Evolutionary conservation across 2,329 filamentous ascomycete genomes (phyloP), one percentile per base, ranked within the genome.

Genomic region (Diaporthe sp.): DNA sequence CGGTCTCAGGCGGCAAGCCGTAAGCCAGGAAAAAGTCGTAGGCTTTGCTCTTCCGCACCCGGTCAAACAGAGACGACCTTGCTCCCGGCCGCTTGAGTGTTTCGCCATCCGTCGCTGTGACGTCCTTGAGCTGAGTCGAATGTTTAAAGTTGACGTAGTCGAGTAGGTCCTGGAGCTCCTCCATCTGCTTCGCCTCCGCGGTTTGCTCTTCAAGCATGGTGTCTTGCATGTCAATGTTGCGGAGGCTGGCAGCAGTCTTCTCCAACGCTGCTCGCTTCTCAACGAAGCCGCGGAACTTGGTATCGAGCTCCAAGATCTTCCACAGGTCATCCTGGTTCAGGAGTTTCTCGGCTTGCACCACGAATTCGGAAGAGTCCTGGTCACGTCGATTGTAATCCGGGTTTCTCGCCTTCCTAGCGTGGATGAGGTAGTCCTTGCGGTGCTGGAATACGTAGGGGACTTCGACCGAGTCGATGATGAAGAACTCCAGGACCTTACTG

Each of bases 361-460:
- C 92, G 80, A 92, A 94, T 74, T 95, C 92, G 2, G 92, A 91
- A 1, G 89, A 91, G 78, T 95, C 92, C 12, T 90, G 89, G 77
- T 96, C 93, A 73, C 92, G 88, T 22, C 89, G 88, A 76, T 91
- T 86, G 32, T 80, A 82, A 37, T 88, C 83, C 81, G 92, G 81
- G 85, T 92, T 88, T 71, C 88, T 85, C 9, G 90, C 88, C 80
- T 94, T 95, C 77, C 92, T 93, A 32, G 94, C 94, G 80, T 98
- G 95, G 73, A 99, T 97, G 56, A 99, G 89, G 81, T 98, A 99
- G 82, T 99, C 97, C 83, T 98, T 98, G 75, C 97, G 94, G 81
- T 99, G 97, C 82, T 98, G 96, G 83, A 98, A 98, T 78, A 99
- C 97, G 82, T 98, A 99, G 0, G 97, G 96, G 1, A 98, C 95